Conservation (phyloP, 805 yeast genomes). For the Myxozyma sirexii region DNA sequence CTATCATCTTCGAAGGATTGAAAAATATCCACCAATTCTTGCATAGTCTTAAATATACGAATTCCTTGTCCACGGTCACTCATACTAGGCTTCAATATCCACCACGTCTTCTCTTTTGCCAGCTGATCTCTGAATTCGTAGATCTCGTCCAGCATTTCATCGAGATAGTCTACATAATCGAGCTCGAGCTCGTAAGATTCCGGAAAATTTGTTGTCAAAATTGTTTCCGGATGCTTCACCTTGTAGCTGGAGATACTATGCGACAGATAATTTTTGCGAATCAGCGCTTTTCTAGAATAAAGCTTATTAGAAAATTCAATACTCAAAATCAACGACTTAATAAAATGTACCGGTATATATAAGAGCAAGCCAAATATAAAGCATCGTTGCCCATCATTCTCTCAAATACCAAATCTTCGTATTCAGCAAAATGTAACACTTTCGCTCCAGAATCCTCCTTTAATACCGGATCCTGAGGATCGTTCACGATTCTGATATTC, state of each 20-base stretch:
- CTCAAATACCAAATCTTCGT: conserved; percentile 85
- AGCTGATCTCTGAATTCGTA: conserved; percentile 84
- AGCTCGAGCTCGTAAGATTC: conserved; percentile 79
- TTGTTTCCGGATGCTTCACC: conserved; percentile 73
- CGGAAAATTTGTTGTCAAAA: conserved; percentile 65
- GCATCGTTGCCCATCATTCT: conserved; percentile 48
- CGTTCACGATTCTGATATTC: conserved; percentile 38
- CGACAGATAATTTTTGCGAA: conserved; percentile 87
- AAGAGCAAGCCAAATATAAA: conserved; percentile 71
- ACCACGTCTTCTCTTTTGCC: conserved; percentile 54
- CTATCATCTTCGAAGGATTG: conserved; percentile 81
- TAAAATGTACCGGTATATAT: conserved; percentile 55
- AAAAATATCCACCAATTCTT: conserved; percentile 79
- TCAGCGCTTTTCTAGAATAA: conserved; percentile 69
- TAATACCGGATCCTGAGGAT: conserved; percentile 37
- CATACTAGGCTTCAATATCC: conserved; percentile 96
- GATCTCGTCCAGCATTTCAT: conserved; percentile 89
- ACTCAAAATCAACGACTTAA: background rate
- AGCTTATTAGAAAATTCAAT: background rate
- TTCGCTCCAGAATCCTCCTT: conserved; percentile 38
- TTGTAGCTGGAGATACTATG: conserved; percentile 74
- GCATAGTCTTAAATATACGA: conserved; percentile 73
- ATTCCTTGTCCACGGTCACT: conserved; percentile 97
- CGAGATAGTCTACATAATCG: conserved; percentile 94
- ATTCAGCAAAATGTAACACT: conserved; percentile 81